Evolutionary conservation across 2,329 filamentous ascomycete genomes (phyloP).

Genomic region (Talaromyces sp.): DNA sequence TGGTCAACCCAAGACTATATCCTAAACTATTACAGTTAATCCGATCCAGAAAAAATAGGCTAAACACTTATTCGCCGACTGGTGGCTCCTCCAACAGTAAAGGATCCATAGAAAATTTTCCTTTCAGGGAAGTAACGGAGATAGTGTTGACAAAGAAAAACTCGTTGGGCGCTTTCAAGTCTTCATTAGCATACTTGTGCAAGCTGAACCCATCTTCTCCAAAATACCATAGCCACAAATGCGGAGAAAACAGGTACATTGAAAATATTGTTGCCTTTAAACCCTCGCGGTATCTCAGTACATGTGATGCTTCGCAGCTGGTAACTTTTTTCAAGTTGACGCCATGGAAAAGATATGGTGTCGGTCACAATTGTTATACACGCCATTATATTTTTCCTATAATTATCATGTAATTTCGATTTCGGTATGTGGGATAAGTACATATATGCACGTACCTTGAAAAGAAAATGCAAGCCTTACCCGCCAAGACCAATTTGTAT

Average conservation of each 20-base stretch:
- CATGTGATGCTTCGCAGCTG: neutral
- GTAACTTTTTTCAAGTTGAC: neutral
- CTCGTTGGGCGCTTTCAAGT: neutral
- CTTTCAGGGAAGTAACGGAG: neutral
- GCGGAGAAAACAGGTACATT: neutral
- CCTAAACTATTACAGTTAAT: neutral
- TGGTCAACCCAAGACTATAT: neutral
- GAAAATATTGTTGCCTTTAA: neutral
- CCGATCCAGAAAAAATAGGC: neutral
- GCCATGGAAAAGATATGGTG: neutral
- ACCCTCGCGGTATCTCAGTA: neutral
- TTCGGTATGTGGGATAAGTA: neutral
- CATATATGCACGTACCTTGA: neutral
- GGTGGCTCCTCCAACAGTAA: neutral
- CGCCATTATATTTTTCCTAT: neutral
- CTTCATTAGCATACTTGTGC: neutral
- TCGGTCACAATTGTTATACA: neutral
- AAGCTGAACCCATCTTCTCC: neutral
- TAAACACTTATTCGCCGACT: neutral
- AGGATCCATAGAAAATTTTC: neutral
- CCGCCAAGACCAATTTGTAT: neutral
- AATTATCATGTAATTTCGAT: neutral
- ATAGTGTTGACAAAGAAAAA: neutral
- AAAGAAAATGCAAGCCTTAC: neutral
- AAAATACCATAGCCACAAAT: neutral